Conservation (phyloP, 176 grass and related monocot genomes). For the Panicum miliaceum region DNA sequence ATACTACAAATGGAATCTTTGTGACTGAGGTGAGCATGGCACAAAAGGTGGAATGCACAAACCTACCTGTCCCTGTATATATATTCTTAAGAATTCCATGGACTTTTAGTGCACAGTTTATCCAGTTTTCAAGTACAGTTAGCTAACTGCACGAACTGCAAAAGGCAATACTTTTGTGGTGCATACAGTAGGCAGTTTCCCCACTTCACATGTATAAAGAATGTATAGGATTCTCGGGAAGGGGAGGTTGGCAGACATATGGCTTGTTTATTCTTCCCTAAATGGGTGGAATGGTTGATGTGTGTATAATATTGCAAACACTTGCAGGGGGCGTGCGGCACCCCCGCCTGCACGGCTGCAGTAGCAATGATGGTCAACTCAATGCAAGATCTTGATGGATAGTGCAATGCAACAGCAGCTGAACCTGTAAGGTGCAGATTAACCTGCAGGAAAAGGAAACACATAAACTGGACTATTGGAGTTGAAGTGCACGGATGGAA, state of each 20-base stretch:
- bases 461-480: constrained; percentile 10
- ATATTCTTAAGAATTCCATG: constrained; percentile 18
- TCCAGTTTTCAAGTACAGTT: constrained; percentile 40
- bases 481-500: constrained; percentile 7
- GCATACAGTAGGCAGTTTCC: background rate
- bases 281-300: constrained; percentile 28
- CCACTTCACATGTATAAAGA: constrained; percentile 39
- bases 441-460: constrained; percentile 20
- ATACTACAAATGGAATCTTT: constrained; percentile 21
- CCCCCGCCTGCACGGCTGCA: constrained; percentile 16
- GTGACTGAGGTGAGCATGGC: background rate
- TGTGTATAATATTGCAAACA: constrained; percentile 21
- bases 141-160: constrained; percentile 37
- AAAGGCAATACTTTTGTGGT: constrained; percentile 41
- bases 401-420: background rate
- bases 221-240: constrained; percentile 36
- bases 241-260: constrained; percentile 25
- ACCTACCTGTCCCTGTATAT: background rate
- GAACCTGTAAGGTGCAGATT: background rate
- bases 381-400: constrained; percentile 18
- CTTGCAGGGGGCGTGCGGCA: constrained; percentile 32
- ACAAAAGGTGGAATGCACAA: constrained; percentile 27
- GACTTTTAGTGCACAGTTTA: constrained; percentile 27
- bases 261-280: constrained; percentile 31
- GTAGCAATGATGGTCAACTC: constrained; percentile 43